Percentiles rank a stretch among this genome's conserved stretches.
These are phyloP conservation scores for Stephanodiscus minutulus DNA, from an alignment of 108 stramenopile species.

Conservation along the genomic window DNA sequence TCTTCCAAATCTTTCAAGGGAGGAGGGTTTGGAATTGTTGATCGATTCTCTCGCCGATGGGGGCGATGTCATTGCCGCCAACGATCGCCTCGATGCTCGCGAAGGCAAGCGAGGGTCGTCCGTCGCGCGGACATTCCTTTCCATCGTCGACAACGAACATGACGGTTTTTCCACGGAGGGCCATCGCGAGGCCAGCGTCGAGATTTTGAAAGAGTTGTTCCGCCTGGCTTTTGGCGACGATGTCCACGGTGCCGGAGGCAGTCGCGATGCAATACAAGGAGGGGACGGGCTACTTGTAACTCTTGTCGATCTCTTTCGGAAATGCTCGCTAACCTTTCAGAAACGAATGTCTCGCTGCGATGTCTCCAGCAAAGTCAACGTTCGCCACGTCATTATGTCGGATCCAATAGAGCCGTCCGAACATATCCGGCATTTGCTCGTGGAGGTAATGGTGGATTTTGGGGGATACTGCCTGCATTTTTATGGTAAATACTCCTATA, in stretches of 20 bases:
- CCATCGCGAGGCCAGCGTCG: slow-evolving; percentile 43
- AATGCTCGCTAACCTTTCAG: slow-evolving; percentile 23
- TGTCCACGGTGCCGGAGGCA: neutral
- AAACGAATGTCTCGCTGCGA: slow-evolving; percentile 24
- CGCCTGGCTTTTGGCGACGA: slow-evolving; percentile 9
- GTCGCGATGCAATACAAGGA: neutral
- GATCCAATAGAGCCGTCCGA: slow-evolving; percentile 35
- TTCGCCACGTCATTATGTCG: slow-evolving; percentile 2
- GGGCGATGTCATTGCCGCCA: neutral
- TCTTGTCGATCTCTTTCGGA: slow-evolving; percentile 14
- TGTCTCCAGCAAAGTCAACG: slow-evolving; percentile 2
- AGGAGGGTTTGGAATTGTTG: slow-evolving; percentile 8
- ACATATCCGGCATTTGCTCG: slow-evolving; percentile 43
- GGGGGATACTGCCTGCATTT: slow-evolving; percentile 15
- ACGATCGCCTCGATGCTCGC: slow-evolving; percentile 9
- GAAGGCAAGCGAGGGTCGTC: neutral
- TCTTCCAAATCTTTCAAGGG: slow-evolving; percentile 17
- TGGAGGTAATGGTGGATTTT: slow-evolving; percentile 36
- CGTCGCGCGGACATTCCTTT: neutral
- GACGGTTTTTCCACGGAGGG: slow-evolving; percentile 31
- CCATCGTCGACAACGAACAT: slow-evolving; percentile 14
- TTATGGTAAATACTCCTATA: neutral
- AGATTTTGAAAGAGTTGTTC: slow-evolving; percentile 24
- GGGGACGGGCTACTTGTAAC: neutral
- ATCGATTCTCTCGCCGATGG: neutral